Evolutionary conservation across 2,329 filamentous ascomycete genomes (phyloP).

Genomic region (Colletotrichum tanaceti): DNA sequence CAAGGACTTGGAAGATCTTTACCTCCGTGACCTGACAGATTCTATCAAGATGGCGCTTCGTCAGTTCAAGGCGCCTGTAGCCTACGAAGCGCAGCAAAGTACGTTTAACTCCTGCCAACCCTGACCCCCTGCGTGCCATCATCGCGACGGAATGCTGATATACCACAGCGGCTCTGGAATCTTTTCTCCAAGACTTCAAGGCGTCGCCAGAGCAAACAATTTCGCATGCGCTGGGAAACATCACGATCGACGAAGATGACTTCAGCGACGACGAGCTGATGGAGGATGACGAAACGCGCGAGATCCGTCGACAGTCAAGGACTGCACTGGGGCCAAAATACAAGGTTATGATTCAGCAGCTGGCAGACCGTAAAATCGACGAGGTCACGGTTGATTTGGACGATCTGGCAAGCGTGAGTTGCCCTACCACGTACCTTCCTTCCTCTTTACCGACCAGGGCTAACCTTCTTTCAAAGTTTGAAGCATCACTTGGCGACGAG

Average conservation of each 20-base stretch:
- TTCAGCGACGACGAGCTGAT: conserved; percentile 92
- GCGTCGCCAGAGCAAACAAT: conserved; percentile 76
- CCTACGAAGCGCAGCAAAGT: conserved; percentile 91
- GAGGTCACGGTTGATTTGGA: conserved; percentile 91
- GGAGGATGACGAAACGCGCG: conserved; percentile 77
- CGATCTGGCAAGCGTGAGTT: conserved; percentile 78
- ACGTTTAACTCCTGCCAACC: conserved; percentile 49
- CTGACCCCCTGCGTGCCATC: conserved; percentile 31
- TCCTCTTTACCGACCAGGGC: conserved; percentile 52
- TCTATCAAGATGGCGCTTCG: conserved; percentile 81
- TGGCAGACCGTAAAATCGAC: conserved; percentile 81
- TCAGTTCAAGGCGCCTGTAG: conserved; percentile 80
- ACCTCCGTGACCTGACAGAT: conserved; percentile 1
- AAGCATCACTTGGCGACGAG: conserved; percentile 75
- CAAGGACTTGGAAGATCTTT: background rate
- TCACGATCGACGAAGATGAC: conserved; percentile 89
- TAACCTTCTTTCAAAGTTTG: conserved; percentile 68
- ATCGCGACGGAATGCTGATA: conserved; percentile 45
- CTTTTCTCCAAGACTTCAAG: conserved; percentile 91
- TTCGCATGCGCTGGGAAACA: conserved; percentile 82
- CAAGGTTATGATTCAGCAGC: conserved; percentile 84
- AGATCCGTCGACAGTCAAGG: conserved; percentile 57
- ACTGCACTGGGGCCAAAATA: conserved; percentile 83
- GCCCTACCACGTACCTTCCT: conserved; percentile 80
- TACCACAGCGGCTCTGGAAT: conserved; percentile 78